Conservation (phyloP, 164 flowering plant species). For the Nymphaea colorata region DNA sequence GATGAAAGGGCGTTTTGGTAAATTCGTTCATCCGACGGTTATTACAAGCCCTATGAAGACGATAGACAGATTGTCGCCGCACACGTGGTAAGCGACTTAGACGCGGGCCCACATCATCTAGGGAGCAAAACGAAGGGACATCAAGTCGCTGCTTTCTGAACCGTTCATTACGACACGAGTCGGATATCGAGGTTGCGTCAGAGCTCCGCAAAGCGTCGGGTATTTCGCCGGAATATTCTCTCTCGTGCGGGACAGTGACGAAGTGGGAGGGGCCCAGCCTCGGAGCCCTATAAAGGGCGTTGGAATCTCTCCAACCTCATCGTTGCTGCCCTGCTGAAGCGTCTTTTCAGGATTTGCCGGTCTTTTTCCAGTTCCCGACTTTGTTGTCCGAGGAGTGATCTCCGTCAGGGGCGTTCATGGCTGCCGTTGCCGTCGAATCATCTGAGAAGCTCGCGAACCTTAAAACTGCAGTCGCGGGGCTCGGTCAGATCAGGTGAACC, state of each 20-base stretch:
- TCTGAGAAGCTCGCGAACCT: conserved; percentile 55
- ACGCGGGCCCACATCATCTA: background rate
- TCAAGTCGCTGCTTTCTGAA: background rate
- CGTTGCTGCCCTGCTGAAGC: background rate
- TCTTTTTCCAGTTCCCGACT: background rate
- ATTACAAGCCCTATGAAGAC: background rate
- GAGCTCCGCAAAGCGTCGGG: background rate
- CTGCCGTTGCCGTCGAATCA: conserved; percentile 25
- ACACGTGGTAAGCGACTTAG: background rate
- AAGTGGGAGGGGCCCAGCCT: background rate
- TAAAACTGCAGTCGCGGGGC: conserved; percentile 49
- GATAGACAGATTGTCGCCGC: background rate
- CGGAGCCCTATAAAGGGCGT: background rate
- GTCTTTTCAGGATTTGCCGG: background rate
- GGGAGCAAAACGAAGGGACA: background rate
- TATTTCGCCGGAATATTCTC: background rate
- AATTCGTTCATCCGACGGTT: background rate
- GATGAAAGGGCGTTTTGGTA: background rate
- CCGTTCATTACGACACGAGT: background rate
- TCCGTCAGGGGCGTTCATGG: conserved; percentile 18
- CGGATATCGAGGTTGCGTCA: background rate
- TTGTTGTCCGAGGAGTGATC: background rate
- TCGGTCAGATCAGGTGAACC: conserved; percentile 61
- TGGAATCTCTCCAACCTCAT: background rate
- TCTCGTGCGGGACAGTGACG: background rate